phyloP scores from a whole-genome alignment of 2,329 filamentous ascomycete genomes.

The Pseudocercospora fijiensis region DNA sequence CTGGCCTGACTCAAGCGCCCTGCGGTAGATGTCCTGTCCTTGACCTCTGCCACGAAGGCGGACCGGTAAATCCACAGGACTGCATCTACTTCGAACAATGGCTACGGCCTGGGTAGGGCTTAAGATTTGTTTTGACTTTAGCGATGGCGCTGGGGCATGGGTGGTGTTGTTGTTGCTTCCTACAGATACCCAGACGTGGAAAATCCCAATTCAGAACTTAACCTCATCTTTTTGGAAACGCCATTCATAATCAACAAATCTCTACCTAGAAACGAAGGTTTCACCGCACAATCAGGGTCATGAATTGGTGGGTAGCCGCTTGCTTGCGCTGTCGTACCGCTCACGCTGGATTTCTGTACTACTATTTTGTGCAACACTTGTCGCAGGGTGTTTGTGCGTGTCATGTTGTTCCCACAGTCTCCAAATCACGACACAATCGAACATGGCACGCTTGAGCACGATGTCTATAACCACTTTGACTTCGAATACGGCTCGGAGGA shows the following conservation, averaged over 20 bases:
- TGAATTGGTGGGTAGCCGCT: not conserved
- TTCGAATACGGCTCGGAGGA: too few species aligned
- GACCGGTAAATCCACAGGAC: constrained; percentile 82
- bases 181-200: not conserved
- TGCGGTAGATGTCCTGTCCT: constrained; percentile 93
- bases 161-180: not conserved
- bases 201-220: not conserved
- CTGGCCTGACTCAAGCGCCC: constrained; percentile 82
- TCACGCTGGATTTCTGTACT: too few species aligned
- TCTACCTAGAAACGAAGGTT: not conserved
- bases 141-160: constrained; percentile 22
- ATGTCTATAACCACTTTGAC: too few species aligned
- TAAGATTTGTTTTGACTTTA: constrained; percentile 14
- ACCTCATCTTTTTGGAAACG: not conserved
- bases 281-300: not conserved
- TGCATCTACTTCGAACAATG: constrained; percentile 91
- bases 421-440: too few species aligned
- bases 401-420: too few species aligned
- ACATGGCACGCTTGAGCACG: too few species aligned
- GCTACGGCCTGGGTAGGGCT: constrained; percentile 49
- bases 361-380: too few species aligned
- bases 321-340: too few species aligned
- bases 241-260: too few species aligned
- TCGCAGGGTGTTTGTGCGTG: too few species aligned
- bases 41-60: constrained; percentile 85